Conservation (phyloP, 2,329 filamentous ascomycete species). For the Monilinia fructicola region DNA sequence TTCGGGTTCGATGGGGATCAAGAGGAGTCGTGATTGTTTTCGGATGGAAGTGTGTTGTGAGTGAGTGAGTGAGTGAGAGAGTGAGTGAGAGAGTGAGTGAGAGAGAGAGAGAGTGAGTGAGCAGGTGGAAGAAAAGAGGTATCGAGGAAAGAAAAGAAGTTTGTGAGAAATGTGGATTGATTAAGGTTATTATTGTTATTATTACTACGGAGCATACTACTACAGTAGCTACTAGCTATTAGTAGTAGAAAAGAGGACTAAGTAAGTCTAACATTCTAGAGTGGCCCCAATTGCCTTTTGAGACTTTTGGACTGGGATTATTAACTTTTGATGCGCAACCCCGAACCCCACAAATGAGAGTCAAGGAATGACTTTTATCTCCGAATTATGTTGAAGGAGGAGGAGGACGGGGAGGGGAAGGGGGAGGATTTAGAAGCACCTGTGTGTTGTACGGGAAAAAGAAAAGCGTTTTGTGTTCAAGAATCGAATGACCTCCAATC, state of each 20-base stretch:
- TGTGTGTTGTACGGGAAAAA: neutral
- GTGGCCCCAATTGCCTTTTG: neutral
- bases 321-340: neutral
- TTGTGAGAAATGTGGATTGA: conserved; percentile 9
- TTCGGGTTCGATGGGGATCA: neutral
- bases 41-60: neutral
- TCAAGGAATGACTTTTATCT: neutral
- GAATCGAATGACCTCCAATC: too few species aligned
- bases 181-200: neutral
- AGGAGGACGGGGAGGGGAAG: too few species aligned
- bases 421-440: too few species aligned
- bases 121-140: neutral
- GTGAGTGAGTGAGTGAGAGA: too few species aligned
- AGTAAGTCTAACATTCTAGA: neutral
- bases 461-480: neutral
- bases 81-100: too few species aligned
- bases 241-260: neutral
- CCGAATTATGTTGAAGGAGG: neutral
- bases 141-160: conserved; percentile 10
- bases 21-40: neutral
- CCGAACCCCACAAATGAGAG: neutral
- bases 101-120: neutral
- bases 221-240: too few species aligned
- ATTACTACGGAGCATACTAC: too few species aligned
- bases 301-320: neutral